Percentiles rank a stretch among this genome's conserved stretches.
These are phyloP conservation scores for Ceriops tagal DNA, from an alignment of 345 rosid species.

Conservation along the genomic window DNA sequence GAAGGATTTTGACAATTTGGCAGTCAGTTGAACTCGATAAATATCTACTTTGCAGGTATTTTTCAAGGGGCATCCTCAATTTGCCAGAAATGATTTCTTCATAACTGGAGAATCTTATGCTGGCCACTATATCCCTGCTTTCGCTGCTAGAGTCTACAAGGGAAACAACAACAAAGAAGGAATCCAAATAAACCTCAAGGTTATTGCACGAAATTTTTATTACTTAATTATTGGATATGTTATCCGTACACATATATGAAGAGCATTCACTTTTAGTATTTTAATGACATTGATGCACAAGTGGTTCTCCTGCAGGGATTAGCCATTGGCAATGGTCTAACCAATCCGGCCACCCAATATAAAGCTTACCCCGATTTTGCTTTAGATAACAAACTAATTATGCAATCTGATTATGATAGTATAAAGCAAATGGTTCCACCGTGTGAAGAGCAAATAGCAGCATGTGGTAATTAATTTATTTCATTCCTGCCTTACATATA, in stretches of 20 bases:
- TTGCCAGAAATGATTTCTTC: constrained; percentile 62
- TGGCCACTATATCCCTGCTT: constrained; percentile 85
- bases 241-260: no score
- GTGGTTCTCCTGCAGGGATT: constrained; percentile 49
- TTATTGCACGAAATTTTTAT: constrained; percentile 2
- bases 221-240: no score
- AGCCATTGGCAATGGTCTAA: constrained; percentile 89
- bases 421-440: constrained; percentile 37
- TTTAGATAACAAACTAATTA: constrained; percentile 49
- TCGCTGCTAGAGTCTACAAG: constrained; percentile 60
- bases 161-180: constrained; percentile 85
- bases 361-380: constrained; percentile 77
- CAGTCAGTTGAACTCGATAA: no score
- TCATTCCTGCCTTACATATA: neutral
- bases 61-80: constrained; percentile 61
- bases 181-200: constrained; percentile 73
- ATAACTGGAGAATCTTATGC: constrained; percentile 95
- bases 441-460: constrained; percentile 38
- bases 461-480: constrained; percentile 48
- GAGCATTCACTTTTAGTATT: neutral
- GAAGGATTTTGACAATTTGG: no score
- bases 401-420: constrained; percentile 36
- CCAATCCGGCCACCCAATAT: constrained; percentile 71
- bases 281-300: neutral
- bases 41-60: constrained; percentile 45